phyloP scores from a whole-genome alignment of 192 early-diverging fungal genomes.

The Rhizophagus sp. region DNA sequence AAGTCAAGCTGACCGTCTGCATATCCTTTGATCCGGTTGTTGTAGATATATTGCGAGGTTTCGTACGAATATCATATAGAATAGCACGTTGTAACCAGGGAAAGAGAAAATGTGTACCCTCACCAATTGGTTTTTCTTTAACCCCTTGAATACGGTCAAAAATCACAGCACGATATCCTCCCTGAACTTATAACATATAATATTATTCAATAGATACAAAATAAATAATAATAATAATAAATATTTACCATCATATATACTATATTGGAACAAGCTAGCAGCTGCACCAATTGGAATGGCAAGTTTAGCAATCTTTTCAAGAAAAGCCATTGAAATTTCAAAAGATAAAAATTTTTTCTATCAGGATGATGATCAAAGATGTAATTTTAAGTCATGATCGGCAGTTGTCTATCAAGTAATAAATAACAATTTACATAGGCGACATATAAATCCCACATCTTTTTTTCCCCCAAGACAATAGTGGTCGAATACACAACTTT shows the following conservation, averaged over 20 bases:
- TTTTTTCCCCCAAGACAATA: no score
- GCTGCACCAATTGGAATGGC: conserved; percentile 76
- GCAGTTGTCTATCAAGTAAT: no score
- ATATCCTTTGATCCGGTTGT: conserved; percentile 99
- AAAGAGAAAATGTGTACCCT: conserved; percentile 97
- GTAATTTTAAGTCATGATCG: no score
- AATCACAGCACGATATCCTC: conserved; percentile 94
- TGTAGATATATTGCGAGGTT: conserved; percentile 96
- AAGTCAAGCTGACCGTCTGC: conserved; percentile 95
- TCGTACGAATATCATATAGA: conserved; percentile 89
- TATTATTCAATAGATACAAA: neutral
- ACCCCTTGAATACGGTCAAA: conserved; percentile 96
- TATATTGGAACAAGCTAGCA: conserved; percentile 72
- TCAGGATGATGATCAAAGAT: no score
- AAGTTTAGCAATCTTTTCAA: conserved; percentile 75
- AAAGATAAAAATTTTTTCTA: neutral
- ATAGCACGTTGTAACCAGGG: conserved; percentile 96
- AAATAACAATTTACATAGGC: no score
- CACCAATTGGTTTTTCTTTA: conserved; percentile 71
- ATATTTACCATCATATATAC: conserved; percentile 92
- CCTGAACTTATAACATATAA: conserved; percentile 70
- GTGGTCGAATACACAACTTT: no score
- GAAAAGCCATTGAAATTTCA: conserved; percentile 2
- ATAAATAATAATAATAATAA: neutral
- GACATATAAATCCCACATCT: no score